Conservation (phyloP, 768 basidiomycete species). For the Lactifluus hygrophoroides region DNA sequence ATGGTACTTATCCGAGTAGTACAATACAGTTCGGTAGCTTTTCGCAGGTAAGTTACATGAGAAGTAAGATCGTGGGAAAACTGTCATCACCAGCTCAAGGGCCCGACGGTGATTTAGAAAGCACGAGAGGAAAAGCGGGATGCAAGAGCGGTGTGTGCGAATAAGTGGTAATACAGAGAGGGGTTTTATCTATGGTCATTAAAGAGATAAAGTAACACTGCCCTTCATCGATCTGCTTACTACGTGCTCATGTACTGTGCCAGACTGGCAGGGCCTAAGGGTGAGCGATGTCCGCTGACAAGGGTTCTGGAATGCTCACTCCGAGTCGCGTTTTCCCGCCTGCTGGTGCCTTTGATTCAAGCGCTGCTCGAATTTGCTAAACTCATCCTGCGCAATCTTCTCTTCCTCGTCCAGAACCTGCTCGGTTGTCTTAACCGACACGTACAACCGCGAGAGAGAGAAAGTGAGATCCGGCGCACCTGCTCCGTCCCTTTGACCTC, state of each 20-base stretch:
- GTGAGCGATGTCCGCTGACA: constrained; percentile 1
- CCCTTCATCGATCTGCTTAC: constrained; percentile 30
- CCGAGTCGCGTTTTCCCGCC: constrained; percentile 33
- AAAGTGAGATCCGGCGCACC: constrained; percentile 34
- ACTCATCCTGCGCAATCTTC: constrained; percentile 76
- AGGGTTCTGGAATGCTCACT: constrained; percentile 31
- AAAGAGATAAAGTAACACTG: neutral
- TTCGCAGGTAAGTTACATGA: no score
- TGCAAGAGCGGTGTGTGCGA: neutral
- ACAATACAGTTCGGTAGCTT: no score
- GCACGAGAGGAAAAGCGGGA: neutral
- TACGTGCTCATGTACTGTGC: constrained; percentile 77
- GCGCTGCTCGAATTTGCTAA: constrained; percentile 75
- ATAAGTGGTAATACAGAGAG: constrained; percentile 9
- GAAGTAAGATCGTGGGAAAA: neutral
- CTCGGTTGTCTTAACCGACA: neutral
- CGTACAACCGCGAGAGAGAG: neutral
- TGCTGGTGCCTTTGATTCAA: constrained; percentile 35
- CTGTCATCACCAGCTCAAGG: neutral
- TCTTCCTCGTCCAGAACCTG: constrained; percentile 91
- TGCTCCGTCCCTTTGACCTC: constrained; percentile 90
- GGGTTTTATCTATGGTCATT: constrained; percentile 1
- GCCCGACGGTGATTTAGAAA: no score
- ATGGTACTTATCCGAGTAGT: no score
- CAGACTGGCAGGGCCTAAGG: constrained; percentile 44